These are phyloP conservation scores for Ophiocordyceps polyrhachis-furcata DNA, from an alignment of 2,329 filamentous ascomycete genomes.

Conservation along the genomic window DNA sequence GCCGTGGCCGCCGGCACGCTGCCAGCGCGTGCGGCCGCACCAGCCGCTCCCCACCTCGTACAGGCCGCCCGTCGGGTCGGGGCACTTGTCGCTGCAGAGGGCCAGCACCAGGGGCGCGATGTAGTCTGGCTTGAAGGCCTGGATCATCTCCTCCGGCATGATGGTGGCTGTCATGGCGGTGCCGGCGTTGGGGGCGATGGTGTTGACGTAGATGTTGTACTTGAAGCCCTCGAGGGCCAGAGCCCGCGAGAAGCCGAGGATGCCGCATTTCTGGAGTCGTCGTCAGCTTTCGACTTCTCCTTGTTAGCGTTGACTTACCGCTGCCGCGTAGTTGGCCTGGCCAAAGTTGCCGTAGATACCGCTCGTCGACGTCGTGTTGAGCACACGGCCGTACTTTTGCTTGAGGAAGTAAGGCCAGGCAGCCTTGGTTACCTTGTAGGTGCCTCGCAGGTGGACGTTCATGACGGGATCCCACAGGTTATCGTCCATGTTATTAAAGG, in stretches of 20 bases:
- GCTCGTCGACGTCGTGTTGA: constrained; percentile 93
- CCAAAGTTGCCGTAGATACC: constrained; percentile 99
- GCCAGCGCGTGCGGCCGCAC: constrained; percentile 85
- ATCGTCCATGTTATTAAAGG: constrained; percentile 95
- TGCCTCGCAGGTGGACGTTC: constrained; percentile 82
- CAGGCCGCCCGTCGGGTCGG: constrained; percentile 66
- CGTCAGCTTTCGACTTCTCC: too few species aligned
- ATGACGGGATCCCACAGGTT: constrained; percentile 81
- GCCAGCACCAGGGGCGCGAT: constrained; percentile 84
- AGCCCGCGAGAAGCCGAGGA: constrained; percentile 85
- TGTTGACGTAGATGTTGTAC: constrained; percentile 97
- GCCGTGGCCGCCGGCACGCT: constrained; percentile 71
- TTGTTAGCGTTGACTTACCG: constrained; percentile 31
- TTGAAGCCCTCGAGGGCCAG: constrained; percentile 85
- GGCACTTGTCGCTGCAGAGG: constrained; percentile 70
- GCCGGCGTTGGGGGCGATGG: constrained; percentile 91
- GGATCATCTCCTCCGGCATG: constrained; percentile 91
- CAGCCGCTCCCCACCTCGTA: constrained; percentile 94
- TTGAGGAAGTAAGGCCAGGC: constrained; percentile 96
- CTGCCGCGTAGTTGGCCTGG: constrained; percentile 91
- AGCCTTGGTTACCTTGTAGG: constrained; percentile 92
- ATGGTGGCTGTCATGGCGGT: constrained; percentile 89
- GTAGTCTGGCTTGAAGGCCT: constrained; percentile 98
- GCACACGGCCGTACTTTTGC: constrained; percentile 92
- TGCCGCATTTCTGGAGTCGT: constrained; percentile 54